phyloP scores from a whole-genome alignment of 1,139 yeast genomes.

The Debaryomycetaceae sp. region DNA sequence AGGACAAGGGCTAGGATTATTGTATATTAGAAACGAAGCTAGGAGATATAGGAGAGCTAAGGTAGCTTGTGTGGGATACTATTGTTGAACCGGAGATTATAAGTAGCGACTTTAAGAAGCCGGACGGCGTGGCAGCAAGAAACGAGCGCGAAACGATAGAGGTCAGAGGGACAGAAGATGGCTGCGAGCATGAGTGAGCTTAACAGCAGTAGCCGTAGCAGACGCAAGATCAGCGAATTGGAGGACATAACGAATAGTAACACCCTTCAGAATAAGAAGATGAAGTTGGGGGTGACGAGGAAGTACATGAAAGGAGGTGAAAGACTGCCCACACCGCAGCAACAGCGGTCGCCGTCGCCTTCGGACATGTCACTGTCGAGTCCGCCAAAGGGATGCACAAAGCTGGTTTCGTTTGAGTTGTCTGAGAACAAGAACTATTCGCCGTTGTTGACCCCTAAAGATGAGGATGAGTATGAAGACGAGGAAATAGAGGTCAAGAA shows the following conservation, averaged over 20 bases:
- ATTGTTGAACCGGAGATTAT: not conserved
- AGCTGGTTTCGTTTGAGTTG: constrained; percentile 25
- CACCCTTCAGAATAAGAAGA: constrained; percentile 10
- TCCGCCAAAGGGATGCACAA: constrained; percentile 14
- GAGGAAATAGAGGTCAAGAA: constrained; percentile 8
- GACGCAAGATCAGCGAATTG: constrained; percentile 30
- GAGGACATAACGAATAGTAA: constrained; percentile 33
- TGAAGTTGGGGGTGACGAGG: constrained; percentile 8
- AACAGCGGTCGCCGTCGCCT: constrained; percentile 27
- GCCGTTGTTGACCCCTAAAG: constrained; percentile 44
- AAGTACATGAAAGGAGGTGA: constrained; percentile 7
- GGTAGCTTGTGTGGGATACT: no score
- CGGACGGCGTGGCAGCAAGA: not conserved
- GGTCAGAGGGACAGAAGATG: constrained; percentile 11
- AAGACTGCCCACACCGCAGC: constrained; percentile 7
- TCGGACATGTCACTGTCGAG: constrained; percentile 15
- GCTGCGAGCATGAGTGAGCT: constrained; percentile 26
- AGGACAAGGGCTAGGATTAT: not conserved
- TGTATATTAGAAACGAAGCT: not conserved
- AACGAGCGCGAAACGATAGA: not conserved
- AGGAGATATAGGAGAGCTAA: not conserved
- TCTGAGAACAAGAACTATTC: constrained; percentile 24
- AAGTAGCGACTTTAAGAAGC: not conserved
- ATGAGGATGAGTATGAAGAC: constrained; percentile 36
- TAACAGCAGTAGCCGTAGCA: constrained; percentile 15